Base-by-base conservation (phyloP, 73 alveolate genomes). In the Paramecium octaurelia region DNA sequence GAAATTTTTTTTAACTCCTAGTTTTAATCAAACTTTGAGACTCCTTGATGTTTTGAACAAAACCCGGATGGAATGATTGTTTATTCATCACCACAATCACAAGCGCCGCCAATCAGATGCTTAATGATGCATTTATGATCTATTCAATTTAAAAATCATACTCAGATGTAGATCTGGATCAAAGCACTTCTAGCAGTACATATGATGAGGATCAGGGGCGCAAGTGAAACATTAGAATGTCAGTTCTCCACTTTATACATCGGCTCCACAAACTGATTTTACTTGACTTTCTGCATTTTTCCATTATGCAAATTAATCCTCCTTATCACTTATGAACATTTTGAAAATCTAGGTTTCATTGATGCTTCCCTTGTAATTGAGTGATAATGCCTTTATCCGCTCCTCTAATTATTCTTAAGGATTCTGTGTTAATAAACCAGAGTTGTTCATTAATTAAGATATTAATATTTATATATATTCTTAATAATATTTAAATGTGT, bases 141-240 rank as follows among this genome's bases (percentile, higher is more conserved):
- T 80, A 10, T 44, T 44, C 21, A 43, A 5, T 16, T 14, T 14
- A 43, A 43, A 43, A 80, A 23, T 12, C 10, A 44, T 80, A 80
- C 91, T 42, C 16, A 16, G 34, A 80, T 80, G 91, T 12, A 31
- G 0, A 2, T 40, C 42, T 0, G 38, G 35, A 80, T 31, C 21
- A 24, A 80, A 80, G 16, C 91, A 80, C 29, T 44, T 14, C 21
- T 48, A 27, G 27, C 91, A 80, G 14, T 42, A 80, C 91, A 80
- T 80, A 80, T 80, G 91, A 80, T 43, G 76, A 5, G 91, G 76
- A 80, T 80, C 91, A 23, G 75, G 75, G 12, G 91, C 75, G 24
- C 91, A 80, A 23, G 70, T 42, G 23, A 44, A 80, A 35, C 91
- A 80, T 80, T 80, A 48, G 24, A 80, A 46, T 20, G 91, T 44